Conservation (phyloP, 1,139 yeast genomes). For the Sugiyamaella japonica region DNA sequence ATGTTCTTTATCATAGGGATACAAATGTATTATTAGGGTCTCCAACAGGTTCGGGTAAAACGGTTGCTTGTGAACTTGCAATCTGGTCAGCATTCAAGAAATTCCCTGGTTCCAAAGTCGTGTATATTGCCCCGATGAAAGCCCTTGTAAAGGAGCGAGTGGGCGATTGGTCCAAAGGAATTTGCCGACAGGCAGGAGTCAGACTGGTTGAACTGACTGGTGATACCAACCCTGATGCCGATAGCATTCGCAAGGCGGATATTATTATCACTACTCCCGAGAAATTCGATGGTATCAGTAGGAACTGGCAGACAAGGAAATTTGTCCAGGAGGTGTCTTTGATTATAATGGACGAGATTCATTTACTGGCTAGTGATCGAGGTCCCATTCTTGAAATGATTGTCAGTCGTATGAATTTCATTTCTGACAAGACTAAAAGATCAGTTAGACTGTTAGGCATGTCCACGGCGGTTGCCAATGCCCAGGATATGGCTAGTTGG, state of each 20-base stretch:
- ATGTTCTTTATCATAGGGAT: conserved; percentile 76
- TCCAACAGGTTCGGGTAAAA: conserved; percentile 98
- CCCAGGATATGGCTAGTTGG: conserved; percentile 98
- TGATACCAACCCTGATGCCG: conserved; percentile 89
- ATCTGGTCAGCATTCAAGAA: conserved; percentile 92
- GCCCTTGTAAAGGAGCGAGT: conserved; percentile 96
- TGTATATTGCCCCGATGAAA: conserved; percentile 98
- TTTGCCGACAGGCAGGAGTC: conserved; percentile 47
- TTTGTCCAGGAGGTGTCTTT: conserved; percentile 90
- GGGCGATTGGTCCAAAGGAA: conserved; percentile 83
- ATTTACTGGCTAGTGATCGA: conserved; percentile 93
- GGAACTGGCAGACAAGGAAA: conserved; percentile 95
- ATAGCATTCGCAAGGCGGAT: conserved; percentile 83
- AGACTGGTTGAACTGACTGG: conserved; percentile 92
- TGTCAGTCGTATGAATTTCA: conserved; percentile 96
- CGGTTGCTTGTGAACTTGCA: conserved; percentile 94
- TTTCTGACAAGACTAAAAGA: conserved; percentile 69
- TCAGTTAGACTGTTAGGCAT: conserved; percentile 85
- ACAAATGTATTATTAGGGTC: conserved; percentile 91
- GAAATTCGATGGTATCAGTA: conserved; percentile 97
- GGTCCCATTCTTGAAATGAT: conserved; percentile 98
- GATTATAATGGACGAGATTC: conserved; percentile 97
- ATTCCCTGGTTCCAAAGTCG: conserved; percentile 79
- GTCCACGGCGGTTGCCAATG: conserved; percentile 98
- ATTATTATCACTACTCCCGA: conserved; percentile 96